Conservation (phyloP, 805 yeast species). For the Vanderwaltozyma yarrowii region DNA sequence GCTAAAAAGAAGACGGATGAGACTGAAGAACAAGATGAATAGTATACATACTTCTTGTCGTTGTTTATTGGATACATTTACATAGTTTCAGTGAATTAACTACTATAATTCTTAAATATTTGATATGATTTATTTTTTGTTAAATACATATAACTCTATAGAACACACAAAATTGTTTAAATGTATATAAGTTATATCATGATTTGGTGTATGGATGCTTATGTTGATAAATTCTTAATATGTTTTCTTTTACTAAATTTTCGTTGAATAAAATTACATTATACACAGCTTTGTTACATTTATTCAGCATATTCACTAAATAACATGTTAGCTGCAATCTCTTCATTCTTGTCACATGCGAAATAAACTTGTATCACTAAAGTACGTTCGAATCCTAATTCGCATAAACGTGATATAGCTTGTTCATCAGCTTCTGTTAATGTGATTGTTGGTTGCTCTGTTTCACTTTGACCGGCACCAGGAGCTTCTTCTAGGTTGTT, state of each 20-base stretch:
- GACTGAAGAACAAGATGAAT: constrained; percentile 1
- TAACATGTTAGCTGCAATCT: constrained; percentile 86
- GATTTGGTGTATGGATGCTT: not conserved
- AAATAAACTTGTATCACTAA: constrained; percentile 87
- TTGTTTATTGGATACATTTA: no score
- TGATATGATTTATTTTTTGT: no score
- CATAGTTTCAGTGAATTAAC: no score
- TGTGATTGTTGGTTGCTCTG: constrained; percentile 33
- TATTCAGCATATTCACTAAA: constrained; percentile 46
- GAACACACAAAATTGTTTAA: no score
- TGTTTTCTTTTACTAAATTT: not conserved
- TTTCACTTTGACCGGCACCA: constrained; percentile 32
- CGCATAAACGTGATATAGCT: constrained; percentile 85
- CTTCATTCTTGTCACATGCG: constrained; percentile 98
- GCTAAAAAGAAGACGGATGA: constrained; percentile 9
- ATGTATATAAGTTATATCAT: no score
- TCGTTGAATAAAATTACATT: not conserved
- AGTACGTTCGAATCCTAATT: constrained; percentile 83
- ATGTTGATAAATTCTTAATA: no score
- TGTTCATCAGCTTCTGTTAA: constrained; percentile 77
- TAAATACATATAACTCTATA: no score
- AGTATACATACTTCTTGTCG: no score
- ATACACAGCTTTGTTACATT: not conserved
- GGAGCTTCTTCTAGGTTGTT: constrained; percentile 24
- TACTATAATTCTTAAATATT: no score